phyloP scores from a whole-genome alignment of 2,329 filamentous ascomycete genomes.

The Ophiobolus disseminans region DNA sequence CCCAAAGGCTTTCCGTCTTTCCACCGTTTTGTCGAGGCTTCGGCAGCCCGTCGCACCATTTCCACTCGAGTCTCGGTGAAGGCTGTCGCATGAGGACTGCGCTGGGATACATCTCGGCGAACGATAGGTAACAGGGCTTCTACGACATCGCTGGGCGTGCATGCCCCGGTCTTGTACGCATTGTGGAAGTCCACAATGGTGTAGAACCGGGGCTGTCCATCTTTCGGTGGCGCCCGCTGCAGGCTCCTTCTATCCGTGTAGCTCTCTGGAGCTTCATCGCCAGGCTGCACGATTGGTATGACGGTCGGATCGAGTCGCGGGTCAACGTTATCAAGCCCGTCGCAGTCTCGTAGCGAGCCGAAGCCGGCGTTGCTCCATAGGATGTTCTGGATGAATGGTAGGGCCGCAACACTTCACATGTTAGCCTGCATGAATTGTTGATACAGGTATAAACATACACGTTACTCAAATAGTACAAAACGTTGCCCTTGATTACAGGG shows the following conservation, averaged over 20 bases:
- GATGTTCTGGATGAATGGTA: slow-evolving; percentile 66
- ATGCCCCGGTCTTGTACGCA: slow-evolving; percentile 71
- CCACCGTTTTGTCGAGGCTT: slow-evolving; percentile 76
- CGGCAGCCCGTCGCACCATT: slow-evolving; percentile 70
- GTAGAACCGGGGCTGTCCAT: slow-evolving; percentile 43
- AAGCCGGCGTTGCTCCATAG: slow-evolving; percentile 79
- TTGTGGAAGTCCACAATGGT: slow-evolving; percentile 79
- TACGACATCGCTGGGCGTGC: slow-evolving; percentile 75
- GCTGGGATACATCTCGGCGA: slow-evolving; percentile 61
- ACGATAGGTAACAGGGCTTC: slow-evolving; percentile 76
- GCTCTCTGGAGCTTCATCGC: slow-evolving; percentile 21
- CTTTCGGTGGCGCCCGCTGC: slow-evolving; percentile 21
- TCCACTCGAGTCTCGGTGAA: slow-evolving; percentile 74
- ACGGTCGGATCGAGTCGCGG: slow-evolving; percentile 66
- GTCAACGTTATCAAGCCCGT: slow-evolving; percentile 61
- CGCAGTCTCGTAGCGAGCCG: slow-evolving; percentile 61
- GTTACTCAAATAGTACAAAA: slow-evolving; percentile 67
- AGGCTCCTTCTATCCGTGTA: slow-evolving; percentile 28
- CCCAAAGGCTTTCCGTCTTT: slow-evolving; percentile 69
- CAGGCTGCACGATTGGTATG: slow-evolving; percentile 50
- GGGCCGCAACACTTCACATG: slow-evolving; percentile 62
- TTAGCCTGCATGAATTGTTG: slow-evolving; percentile 20
- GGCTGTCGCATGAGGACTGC: slow-evolving; percentile 70
- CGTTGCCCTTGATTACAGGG: slow-evolving; percentile 71
- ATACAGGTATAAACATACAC: slow-evolving; percentile 55